A percentile compares a stretch with the other conserved stretches of the same genome.
Conservation (phyloP, 768 basidiomycete species). For the Leccinum aurantiacum region DNA sequence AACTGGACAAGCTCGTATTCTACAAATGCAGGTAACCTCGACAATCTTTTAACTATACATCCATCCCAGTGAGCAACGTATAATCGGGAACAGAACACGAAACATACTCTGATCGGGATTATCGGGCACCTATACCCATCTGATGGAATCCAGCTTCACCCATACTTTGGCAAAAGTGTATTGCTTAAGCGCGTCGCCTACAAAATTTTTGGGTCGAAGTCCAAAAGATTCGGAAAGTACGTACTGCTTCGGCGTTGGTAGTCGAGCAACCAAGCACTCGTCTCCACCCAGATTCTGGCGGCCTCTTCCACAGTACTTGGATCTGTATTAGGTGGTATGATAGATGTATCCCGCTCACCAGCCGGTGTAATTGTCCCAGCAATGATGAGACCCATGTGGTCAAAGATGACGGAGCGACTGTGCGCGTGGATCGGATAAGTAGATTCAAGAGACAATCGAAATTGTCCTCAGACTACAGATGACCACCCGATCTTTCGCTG, state of each 20-base stretch:
- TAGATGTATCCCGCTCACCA: constrained; percentile 40
- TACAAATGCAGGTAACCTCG: constrained; percentile 43
- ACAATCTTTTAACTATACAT: constrained; percentile 52
- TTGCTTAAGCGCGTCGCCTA: constrained; percentile 50
- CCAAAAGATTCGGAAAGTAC: constrained; percentile 15
- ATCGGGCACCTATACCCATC: constrained; percentile 62
- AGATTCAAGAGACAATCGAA: constrained; percentile 3
- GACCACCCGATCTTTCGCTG: constrained; percentile 69
- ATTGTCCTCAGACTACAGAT: constrained; percentile 49
- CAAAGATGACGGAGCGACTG: constrained; percentile 42
- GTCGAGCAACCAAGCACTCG: constrained; percentile 63
- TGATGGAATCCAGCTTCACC: constrained; percentile 64
- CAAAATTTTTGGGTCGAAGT: constrained; percentile 8
- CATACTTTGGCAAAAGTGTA: constrained; percentile 40
- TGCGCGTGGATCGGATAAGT: constrained; percentile 10
- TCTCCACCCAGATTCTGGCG: constrained; percentile 72
- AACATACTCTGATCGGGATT: constrained; percentile 70
- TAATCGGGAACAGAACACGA: not conserved
- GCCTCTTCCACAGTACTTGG: constrained; percentile 44
- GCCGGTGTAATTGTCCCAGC: constrained; percentile 17
- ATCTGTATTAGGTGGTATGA: constrained; percentile 60
- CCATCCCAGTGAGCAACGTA: constrained; percentile 6
- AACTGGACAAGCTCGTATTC: constrained; percentile 40
- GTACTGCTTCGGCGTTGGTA: constrained; percentile 50
- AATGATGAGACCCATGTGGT: constrained; percentile 40